A percentile compares a stretch with the other conserved stretches of the same genome.
phyloP scores from a whole-genome alignment of 305 asterid genomes.

The Salvia sclarea region DNA sequence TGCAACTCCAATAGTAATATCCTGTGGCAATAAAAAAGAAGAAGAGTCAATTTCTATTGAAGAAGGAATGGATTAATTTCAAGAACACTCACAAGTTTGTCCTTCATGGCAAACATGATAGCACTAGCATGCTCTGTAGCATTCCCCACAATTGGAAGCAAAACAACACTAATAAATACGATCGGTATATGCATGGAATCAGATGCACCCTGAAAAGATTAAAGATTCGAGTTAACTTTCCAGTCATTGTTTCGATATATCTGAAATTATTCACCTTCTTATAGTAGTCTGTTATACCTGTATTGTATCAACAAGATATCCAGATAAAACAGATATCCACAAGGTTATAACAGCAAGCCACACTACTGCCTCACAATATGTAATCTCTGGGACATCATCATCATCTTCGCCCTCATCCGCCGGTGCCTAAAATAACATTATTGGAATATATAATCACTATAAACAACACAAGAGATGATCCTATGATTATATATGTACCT shows the following conservation, averaged over 20 bases:
- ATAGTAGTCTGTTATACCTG: slow-evolving; percentile 34
- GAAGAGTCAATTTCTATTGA: too few species aligned
- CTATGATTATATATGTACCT: slow-evolving; percentile 53
- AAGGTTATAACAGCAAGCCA: slow-evolving; percentile 89
- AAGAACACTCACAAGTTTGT: slow-evolving; percentile 75
- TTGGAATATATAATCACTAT: too few species aligned
- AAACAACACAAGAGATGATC: neutral
- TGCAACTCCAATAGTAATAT: slow-evolving; percentile 92
- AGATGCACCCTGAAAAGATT: slow-evolving; percentile 78
- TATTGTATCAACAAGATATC: slow-evolving; percentile 83
- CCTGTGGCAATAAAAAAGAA: slow-evolving; percentile 46
- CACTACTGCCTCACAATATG: slow-evolving; percentile 74
- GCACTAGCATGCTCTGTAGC: slow-evolving; percentile 99
- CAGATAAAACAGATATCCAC: slow-evolving; percentile 92
- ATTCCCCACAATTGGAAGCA: slow-evolving; percentile 95
- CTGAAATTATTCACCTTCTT: neutral
- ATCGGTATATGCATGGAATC: slow-evolving; percentile 80
- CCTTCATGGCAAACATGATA: slow-evolving; percentile 96
- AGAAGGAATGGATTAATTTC: neutral
- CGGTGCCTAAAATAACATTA: slow-evolving; percentile 39
- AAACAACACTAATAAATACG: slow-evolving; percentile 84
- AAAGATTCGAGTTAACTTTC: neutral
- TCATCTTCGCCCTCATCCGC: slow-evolving; percentile 61
- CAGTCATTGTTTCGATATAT: too few species aligned
- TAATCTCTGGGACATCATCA: slow-evolving; percentile 76